Base-by-base conservation (phyloP, 495 filamentous ascomycete species). In the Penicillium chermesinum region DNA sequence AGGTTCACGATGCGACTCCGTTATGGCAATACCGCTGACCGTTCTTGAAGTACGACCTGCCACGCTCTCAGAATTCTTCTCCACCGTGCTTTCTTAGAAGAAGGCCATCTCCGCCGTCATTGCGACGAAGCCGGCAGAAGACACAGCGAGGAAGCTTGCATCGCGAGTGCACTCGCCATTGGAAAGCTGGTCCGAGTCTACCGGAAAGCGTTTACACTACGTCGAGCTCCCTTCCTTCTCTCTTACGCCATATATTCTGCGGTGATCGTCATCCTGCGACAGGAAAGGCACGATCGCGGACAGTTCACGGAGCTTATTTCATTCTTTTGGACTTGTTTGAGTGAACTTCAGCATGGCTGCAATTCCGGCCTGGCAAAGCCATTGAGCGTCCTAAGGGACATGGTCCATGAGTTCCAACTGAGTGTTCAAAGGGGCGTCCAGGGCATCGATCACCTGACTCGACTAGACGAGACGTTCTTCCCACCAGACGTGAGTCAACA, bases 241-340 rank as follows among this genome's bases (percentile, higher is more conserved):
- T 53, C 50, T 20, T 64, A 64, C 30, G 61, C 49, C 0, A 36
- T 55, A 2, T 58, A 61, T 33, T 49, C 52, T 25, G 54, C 54
- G 12, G 34, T 30, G 25, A 30, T 30, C 4, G 25, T 30, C 5
- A 30, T 30, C 25, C 25, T 30, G 25, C 25, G 25, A 30, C 25
- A 30, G 25, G 25, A 30, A 30, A 30, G 25, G 10, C 25, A 30
- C 10, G 25, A 30, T 10, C 25, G 25, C 25, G 25, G 25, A 4
- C 25, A 30, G 25, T 30, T 30, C 25, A 30, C 25, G 10, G 25
- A 30, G 25, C 25, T 30, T 5, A 30, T 30, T 5, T 30, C 25
- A 30, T 30, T 30, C 25, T 30, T 30, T 10, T 30, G 25, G 25
- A 30, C 25, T 10, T 30, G 25, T 10, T 10, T 30, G 10, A 30